Base-by-base conservation (phyloP, 345 rosid species). In the Cochlearia excelsa region DNA sequence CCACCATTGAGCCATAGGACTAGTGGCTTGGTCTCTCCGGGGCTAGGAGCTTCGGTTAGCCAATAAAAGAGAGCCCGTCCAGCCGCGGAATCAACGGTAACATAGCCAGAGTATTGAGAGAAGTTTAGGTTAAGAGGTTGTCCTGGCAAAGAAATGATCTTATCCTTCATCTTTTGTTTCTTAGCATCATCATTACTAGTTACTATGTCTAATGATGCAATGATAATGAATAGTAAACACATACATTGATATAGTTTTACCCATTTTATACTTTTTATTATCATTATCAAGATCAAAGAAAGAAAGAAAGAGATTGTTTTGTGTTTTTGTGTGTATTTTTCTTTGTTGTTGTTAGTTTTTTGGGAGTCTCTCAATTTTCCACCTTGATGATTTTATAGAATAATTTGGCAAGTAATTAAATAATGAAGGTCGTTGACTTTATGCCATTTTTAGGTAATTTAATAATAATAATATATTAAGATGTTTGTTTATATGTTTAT, bases 1-100 rank as follows among this genome's bases (percentile, higher is more conserved):
- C 96, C 97, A 30, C 96, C 96, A 57, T 85, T 88, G 61, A 91
- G 92, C 96, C 98, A 85, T 10, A 88, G 45, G 6, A 88, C 81
- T 34, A 88, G 46, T 0, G 96, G 95, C 69, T 59, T 82, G 0
- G 71, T 64, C 0, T 9, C n/a, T 4, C 83, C 79, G 1, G 33
- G 63, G 3, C 30, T 53, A 2, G 89, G 78, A 2, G 75, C 78
- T 75, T 82, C 76, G 3, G 74, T 68, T 65, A 91, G 52, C 96
- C 96, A 91, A 38, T 88, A 91, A 39, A 91, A 91, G 8, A 88
- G 77, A 11, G 88, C 81, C 23, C 98, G 80, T 26, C 92, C 90
- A 0, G 79, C 83, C 0, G 5, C 9, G 0, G 37, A 48, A 40
- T 91, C 75, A 42, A 91, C 95, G 0, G 83, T 81, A 6, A 91